These are phyloP conservation scores for Pestalotiopsis sp. DNA, from an alignment of 2,329 filamentous ascomycete genomes.

Conservation along the genomic window DNA sequence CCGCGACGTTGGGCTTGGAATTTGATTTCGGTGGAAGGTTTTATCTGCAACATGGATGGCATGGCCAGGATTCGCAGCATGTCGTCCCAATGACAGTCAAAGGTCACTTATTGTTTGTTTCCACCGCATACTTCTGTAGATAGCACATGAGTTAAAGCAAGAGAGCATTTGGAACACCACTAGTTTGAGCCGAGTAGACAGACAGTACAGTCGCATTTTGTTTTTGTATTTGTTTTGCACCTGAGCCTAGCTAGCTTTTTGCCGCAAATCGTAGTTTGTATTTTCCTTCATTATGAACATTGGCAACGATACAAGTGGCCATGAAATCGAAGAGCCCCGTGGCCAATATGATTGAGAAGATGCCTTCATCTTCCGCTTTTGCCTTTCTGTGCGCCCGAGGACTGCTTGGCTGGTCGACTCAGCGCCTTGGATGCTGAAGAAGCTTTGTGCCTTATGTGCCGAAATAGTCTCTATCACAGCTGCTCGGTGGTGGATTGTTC, in stretches of 20 bases:
- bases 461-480: background rate
- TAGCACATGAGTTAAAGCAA: constrained; percentile 14
- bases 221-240: background rate
- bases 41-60: constrained; percentile 12
- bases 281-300: background rate
- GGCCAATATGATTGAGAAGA: background rate
- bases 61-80: background rate
- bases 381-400: background rate
- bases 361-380: background rate
- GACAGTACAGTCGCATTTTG: background rate
- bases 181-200: background rate
- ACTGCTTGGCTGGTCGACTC: too few relatives aligned
- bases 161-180: constrained; percentile 7
- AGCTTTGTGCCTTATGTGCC: too few relatives aligned
- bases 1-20: constrained; percentile 16
- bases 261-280: background rate
- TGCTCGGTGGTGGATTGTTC: background rate
- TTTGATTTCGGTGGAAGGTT: constrained; percentile 17
- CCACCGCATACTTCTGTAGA: constrained; percentile 15
- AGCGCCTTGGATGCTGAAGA: too few relatives aligned
- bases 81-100: constrained; percentile 9
- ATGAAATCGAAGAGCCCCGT: background rate
- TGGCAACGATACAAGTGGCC: background rate
- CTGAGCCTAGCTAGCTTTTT: background rate
- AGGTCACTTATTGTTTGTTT: constrained; percentile 11